Evolutionary conservation across 805 yeast species (phyloP).

Genomic region (Myxozyma sirexii): DNA sequence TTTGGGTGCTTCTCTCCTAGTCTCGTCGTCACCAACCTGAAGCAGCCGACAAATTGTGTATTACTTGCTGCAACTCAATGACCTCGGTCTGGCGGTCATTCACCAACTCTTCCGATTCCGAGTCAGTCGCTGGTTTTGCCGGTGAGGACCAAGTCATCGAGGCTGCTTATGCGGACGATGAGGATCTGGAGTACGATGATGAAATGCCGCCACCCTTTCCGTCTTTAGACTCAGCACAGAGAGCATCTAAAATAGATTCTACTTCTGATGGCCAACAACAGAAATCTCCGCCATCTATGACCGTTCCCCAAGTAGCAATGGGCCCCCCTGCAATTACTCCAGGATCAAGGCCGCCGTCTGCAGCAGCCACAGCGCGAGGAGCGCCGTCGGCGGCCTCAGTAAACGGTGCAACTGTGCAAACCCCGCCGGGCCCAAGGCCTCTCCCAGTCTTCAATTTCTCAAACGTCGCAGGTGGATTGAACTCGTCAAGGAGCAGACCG

Average conservation of each 20-base stretch:
- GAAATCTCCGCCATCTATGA: background rate
- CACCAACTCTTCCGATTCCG: background rate
- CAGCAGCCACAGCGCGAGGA: background rate
- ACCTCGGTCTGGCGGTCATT: slow-evolving; percentile 3
- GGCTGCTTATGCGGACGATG: too few relatives aligned
- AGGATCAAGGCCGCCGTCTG: background rate
- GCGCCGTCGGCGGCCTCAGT: background rate
- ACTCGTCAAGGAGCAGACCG: background rate
- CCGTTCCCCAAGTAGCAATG: background rate
- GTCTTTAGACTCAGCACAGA: slow-evolving; percentile 25
- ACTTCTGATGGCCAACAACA: background rate
- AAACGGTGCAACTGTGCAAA: background rate
- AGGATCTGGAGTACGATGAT: background rate
- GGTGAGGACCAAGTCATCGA: too few relatives aligned
- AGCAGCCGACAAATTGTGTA: too few relatives aligned
- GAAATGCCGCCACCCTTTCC: slow-evolving; percentile 26
- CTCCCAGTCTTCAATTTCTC: slow-evolving; percentile 20
- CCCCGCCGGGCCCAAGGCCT: slow-evolving; percentile 9
- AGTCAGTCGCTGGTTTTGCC: background rate
- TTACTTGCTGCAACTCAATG: background rate
- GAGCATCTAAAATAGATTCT: slow-evolving; percentile 5
- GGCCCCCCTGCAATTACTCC: background rate
- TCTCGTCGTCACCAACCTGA: too few relatives aligned
- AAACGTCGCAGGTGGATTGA: background rate
- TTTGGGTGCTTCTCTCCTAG: too few relatives aligned